Conservation (phyloP, 805 yeast genomes). For the Brettanomyces custersianus region DNA sequence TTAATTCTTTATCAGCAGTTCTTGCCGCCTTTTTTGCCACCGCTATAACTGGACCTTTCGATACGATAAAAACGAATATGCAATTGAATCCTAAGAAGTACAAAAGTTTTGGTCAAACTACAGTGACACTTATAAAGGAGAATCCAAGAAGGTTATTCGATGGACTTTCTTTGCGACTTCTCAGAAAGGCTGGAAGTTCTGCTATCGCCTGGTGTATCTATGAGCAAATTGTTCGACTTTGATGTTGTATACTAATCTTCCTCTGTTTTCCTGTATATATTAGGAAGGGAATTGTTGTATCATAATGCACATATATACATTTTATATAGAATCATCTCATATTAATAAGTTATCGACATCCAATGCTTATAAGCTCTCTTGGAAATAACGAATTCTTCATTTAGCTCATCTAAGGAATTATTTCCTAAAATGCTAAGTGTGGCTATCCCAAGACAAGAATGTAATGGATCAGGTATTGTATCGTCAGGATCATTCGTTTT, state of each 20-base stretch:
- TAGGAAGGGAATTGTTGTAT: not conserved
- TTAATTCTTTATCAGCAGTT: constrained; percentile 72
- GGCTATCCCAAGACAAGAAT: constrained; percentile 54
- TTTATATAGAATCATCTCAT: constrained; percentile 1
- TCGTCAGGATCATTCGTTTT: constrained; percentile 49
- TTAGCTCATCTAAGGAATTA: constrained; percentile 7
- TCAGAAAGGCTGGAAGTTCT: constrained; percentile 83
- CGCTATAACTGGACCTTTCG: constrained; percentile 87
- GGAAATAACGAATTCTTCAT: constrained; percentile 18
- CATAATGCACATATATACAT: not conserved
- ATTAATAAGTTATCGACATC: constrained; percentile 8
- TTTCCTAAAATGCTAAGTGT: constrained; percentile 32
- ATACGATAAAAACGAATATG: constrained; percentile 85
- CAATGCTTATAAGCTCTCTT: constrained; percentile 12
- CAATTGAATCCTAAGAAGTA: constrained; percentile 55
- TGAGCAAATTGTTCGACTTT: constrained; percentile 65
- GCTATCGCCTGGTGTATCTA: constrained; percentile 97
- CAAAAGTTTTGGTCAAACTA: constrained; percentile 32
- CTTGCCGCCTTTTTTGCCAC: constrained; percentile 75
- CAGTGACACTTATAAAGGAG: constrained; percentile 33
- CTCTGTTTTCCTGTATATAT: not conserved
- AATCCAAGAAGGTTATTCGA: constrained; percentile 56
- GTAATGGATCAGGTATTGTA: constrained; percentile 54
- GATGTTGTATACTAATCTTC: not conserved
- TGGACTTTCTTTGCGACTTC: constrained; percentile 73